phyloP scores from a whole-genome alignment of 2,329 filamentous ascomycete species.

The Aureobasidium sp. region DNA sequence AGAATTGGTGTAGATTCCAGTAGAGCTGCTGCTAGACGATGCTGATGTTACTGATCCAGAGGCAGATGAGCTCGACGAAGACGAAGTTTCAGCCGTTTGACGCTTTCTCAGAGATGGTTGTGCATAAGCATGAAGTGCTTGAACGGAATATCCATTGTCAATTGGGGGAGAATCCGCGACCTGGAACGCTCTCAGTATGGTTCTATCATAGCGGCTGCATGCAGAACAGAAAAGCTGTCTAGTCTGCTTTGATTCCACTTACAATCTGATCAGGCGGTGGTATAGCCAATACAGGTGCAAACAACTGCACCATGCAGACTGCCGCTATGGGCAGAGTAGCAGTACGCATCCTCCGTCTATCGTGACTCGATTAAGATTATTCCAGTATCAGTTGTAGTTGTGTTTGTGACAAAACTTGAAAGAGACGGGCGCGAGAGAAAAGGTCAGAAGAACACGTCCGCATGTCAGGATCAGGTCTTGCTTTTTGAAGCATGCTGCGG shows the following conservation, averaged over 20 bases:
- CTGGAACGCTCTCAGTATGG: background rate
- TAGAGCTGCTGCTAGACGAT: background rate
- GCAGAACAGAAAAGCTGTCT: background rate
- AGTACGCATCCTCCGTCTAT: background rate
- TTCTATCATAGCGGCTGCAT: background rate
- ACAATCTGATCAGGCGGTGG: background rate
- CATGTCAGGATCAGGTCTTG: background rate
- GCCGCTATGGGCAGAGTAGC: background rate
- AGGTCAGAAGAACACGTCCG: background rate
- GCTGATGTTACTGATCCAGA: background rate
- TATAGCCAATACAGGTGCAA: background rate
- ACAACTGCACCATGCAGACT: slow-evolving; percentile 6
- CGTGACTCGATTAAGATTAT: background rate
- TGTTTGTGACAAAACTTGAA: too few relatives aligned
- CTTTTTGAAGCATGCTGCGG: background rate
- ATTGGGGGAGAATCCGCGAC: background rate
- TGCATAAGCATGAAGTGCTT: background rate
- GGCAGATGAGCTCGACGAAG: background rate
- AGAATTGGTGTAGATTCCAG: background rate
- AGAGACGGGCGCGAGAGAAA: background rate
- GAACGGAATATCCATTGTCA: background rate
- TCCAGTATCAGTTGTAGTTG: background rate
- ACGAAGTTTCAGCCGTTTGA: background rate
- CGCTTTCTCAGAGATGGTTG: background rate
- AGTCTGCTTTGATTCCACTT: too few relatives aligned